These are phyloP conservation scores for Actinomortierella wolfii DNA, from an alignment of 371 early-diverging fungal genomes.

Conservation along the genomic window DNA sequence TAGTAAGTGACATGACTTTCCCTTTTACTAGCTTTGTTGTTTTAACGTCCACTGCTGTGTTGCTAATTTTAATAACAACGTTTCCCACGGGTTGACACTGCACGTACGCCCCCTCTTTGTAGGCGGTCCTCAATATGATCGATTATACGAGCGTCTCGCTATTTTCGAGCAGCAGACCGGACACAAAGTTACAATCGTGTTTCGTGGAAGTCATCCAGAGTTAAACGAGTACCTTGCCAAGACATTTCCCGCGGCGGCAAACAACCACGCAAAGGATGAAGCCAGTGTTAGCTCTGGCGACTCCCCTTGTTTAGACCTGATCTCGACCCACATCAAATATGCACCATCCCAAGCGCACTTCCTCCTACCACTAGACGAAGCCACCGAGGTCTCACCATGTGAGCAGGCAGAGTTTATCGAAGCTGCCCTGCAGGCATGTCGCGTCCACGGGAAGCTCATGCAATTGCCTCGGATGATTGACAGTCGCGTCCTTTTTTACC, in stretches of 20 bases:
- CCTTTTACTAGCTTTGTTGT: too few relatives aligned
- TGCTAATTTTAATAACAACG: too few relatives aligned
- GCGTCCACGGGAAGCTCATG: conserved; percentile 18
- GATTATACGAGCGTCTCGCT: conserved; percentile 19
- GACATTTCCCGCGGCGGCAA: conserved; percentile 6
- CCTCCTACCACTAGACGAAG: conserved; percentile 15
- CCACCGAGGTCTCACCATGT: not conserved
- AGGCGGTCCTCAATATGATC: conserved; percentile 36
- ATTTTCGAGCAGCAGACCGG: conserved; percentile 28
- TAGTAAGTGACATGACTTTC: too few relatives aligned
- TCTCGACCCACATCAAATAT: conserved; percentile 38
- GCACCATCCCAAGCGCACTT: conserved; percentile 33
- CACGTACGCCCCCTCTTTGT: too few relatives aligned
- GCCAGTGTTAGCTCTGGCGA: too few relatives aligned
- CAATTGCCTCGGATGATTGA: conserved; percentile 39
- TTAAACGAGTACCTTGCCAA: conserved; percentile 23
- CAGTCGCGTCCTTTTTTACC: conserved; percentile 30
- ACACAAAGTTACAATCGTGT: conserved; percentile 19
- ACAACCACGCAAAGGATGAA: too few relatives aligned
- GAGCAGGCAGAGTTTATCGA: conserved; percentile 15
- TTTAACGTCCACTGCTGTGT: too few relatives aligned
- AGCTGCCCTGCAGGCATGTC: conserved; percentile 23
- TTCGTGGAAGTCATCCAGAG: conserved; percentile 26
- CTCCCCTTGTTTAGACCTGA: conserved; percentile 13
- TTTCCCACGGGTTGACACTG: too few relatives aligned